A percentile compares a stretch with the other conserved stretches of the same genome.
Conservation (phyloP, 2,329 filamentous ascomycete species). For the Penicillium sp. region DNA sequence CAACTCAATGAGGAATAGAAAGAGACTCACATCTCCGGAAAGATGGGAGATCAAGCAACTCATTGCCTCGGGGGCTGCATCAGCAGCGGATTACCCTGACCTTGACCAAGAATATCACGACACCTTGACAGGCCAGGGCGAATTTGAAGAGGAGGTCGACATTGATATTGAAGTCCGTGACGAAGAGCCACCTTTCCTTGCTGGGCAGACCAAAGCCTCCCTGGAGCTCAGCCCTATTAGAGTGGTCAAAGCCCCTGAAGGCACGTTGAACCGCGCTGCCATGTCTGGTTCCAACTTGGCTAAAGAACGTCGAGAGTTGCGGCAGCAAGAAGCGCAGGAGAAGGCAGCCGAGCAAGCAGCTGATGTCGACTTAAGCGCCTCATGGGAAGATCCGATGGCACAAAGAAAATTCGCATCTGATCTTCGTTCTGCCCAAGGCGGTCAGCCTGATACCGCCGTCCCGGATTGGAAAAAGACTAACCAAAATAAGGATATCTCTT, state of each 20-base stretch:
- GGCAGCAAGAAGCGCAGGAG: constrained; percentile 82
- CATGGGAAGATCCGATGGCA: constrained; percentile 98
- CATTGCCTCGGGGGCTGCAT: constrained; percentile 90
- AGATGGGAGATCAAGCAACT: constrained; percentile 96
- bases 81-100: constrained; percentile 89
- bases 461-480: constrained; percentile 92
- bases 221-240: constrained; percentile 92
- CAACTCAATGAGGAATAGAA: constrained; percentile 63
- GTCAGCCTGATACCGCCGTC: constrained; percentile 58
- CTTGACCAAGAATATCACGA: constrained; percentile 91
- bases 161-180: constrained; percentile 95
- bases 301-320: constrained; percentile 83
- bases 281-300: constrained; percentile 87
- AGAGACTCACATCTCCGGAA: constrained; percentile 93
- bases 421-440: constrained; percentile 62
- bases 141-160: constrained; percentile 91
- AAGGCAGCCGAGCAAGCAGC: constrained; percentile 67
- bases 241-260: constrained; percentile 95
- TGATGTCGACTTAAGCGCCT: constrained; percentile 59
- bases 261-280: constrained; percentile 93
- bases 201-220: constrained; percentile 94
- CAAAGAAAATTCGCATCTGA: constrained; percentile 87
- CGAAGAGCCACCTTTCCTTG: constrained; percentile 92
- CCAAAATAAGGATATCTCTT: constrained; percentile 71
- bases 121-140: constrained; percentile 77